These are phyloP conservation scores for Linnemannia schmuckeri DNA, from an alignment of 192 early-diverging fungal species.

Conservation along the genomic window DNA sequence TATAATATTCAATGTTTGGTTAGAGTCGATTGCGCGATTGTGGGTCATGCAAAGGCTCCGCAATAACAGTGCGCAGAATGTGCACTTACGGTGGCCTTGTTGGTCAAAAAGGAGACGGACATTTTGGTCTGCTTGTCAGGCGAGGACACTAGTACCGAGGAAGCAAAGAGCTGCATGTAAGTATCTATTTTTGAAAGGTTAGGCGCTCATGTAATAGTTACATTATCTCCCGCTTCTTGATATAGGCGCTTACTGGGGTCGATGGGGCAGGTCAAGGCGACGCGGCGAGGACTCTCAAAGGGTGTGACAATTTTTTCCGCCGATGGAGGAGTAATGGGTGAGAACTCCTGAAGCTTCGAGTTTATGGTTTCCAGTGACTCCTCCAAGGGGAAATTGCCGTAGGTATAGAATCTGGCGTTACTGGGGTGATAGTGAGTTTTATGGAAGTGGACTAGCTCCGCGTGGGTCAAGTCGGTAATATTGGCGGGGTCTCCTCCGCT, in stretches of 20 bases:
- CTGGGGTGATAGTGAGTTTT: constrained; percentile 90
- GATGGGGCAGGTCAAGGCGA: constrained; percentile 69
- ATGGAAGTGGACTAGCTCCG: constrained; percentile 88
- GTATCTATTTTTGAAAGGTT: not conserved
- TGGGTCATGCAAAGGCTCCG: no score
- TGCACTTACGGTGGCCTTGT: constrained; percentile 72
- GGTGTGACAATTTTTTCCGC: constrained; percentile 70
- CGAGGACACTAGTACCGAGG: constrained; percentile 65
- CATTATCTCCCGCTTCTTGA: not conserved
- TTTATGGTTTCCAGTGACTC: constrained; percentile 81
- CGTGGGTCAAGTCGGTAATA: constrained; percentile 91
- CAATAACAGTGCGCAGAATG: not conserved
- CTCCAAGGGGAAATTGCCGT: constrained; percentile 86
- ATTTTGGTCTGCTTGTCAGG: constrained; percentile 86
- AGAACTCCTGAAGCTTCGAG: constrained; percentile 69
- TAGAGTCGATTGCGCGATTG: not conserved
- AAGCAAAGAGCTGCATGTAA: not conserved
- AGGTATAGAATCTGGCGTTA: constrained; percentile 93
- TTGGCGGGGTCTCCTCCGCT: constrained; percentile 92
- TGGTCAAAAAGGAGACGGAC: constrained; percentile 78
- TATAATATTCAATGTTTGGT: not conserved
- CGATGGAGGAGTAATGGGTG: constrained; percentile 56
- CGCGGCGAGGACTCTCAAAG: constrained; percentile 60
- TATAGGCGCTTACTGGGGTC: constrained; percentile 71
- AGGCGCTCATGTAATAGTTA: not conserved